phyloP scores from a whole-genome alignment of 805 yeast genomes.

The Teunomyces atbi region DNA sequence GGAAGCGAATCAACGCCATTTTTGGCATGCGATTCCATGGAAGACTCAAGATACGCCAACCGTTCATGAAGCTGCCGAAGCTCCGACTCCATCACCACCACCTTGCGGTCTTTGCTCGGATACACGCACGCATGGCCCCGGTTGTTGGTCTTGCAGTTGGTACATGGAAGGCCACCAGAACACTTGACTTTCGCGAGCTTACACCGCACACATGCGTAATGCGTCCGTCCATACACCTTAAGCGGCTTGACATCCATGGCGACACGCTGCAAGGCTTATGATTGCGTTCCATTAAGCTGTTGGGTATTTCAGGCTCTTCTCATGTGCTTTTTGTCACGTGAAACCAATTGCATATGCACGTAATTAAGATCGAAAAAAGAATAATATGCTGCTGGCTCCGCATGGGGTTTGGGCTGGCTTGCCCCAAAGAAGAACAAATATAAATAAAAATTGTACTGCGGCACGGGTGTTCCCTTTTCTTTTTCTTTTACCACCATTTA shows the following conservation, averaged over 20 bases:
- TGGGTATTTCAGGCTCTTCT: no score
- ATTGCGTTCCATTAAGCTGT: no score
- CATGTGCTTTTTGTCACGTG: no score
- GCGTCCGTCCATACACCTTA: conserved; percentile 42
- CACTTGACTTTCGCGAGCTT: conserved; percentile 40
- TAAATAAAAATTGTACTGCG: neutral
- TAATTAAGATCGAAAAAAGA: no score
- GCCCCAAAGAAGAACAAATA: neutral
- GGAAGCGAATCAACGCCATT: no score
- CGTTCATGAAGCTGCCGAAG: conserved; percentile 33
- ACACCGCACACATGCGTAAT: conserved; percentile 44
- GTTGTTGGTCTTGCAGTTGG: conserved; percentile 35
- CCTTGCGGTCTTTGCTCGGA: conserved; percentile 39
- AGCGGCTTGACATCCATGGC: conserved; percentile 24
- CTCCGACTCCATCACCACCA: conserved; percentile 43
- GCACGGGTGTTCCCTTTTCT: neutral
- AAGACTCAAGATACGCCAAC: conserved; percentile 27
- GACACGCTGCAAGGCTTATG: no score
- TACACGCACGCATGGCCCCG: conserved; percentile 33
- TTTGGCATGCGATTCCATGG: no score
- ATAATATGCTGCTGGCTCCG: no score
- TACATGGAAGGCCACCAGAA: conserved; percentile 41
- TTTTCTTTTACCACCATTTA: neutral
- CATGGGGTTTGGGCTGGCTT: no score
- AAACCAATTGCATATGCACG: neutral